Conservation (phyloP, 345 rosid genomes). For the Hirschfeldia incana region DNA sequence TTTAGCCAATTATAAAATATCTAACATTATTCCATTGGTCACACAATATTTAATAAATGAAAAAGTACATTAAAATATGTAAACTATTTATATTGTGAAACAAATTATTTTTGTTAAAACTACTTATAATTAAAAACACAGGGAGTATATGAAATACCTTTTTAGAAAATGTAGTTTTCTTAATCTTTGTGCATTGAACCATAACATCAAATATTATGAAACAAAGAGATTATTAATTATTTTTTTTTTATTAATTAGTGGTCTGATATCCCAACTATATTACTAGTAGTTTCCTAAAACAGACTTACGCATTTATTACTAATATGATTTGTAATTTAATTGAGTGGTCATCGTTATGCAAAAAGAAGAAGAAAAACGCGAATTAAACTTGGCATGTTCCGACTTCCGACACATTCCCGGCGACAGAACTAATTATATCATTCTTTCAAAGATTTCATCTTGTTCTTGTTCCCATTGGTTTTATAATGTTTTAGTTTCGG, state of each 20-base stretch:
- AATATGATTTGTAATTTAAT: background rate
- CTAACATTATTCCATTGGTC: too few relatives aligned
- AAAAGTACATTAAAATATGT: too few relatives aligned
- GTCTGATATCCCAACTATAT: background rate
- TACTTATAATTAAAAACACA: too few relatives aligned
- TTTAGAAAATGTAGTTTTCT: too few relatives aligned
- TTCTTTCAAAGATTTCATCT: slow-evolving; percentile 33
- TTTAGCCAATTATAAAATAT: too few relatives aligned
- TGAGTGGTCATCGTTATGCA: slow-evolving; percentile 18
- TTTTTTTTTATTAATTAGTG: background rate
- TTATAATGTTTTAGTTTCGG: background rate
- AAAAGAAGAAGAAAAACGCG: background rate
- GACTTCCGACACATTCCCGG: slow-evolving; percentile 38
- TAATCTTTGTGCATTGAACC: too few relatives aligned
- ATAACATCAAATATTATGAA: too few relatives aligned
- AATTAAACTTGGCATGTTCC: slow-evolving; percentile 17
- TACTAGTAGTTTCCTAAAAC: background rate
- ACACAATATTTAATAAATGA: too few relatives aligned
- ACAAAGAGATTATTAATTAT: background rate
- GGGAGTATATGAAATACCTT: too few relatives aligned
- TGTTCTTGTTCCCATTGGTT: slow-evolving; percentile 31
- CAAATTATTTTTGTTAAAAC: too few relatives aligned
- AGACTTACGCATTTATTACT: slow-evolving; percentile 14
- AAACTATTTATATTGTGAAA: too few relatives aligned
- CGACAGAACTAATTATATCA: slow-evolving; percentile 19